A percentile compares a stretch with the other conserved stretches of the same genome.
Conservation (phyloP, 2,329 filamentous ascomycete genomes). For the Monosporascus sp. region DNA sequence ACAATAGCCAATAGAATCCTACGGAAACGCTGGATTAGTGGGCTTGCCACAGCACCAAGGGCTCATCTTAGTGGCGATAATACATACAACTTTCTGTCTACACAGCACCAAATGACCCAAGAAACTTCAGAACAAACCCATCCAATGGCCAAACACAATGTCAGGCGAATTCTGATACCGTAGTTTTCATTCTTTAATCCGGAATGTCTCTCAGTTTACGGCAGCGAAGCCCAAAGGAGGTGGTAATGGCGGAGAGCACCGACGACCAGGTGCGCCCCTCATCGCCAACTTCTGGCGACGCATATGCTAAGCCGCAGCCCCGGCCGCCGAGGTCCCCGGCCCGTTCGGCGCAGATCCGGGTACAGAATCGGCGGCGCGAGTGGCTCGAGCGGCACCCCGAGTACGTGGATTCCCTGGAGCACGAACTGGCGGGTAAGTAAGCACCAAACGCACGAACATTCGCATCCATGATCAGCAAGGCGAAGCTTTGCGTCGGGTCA, state of each 20-base stretch:
- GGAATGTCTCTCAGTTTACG: too few relatives aligned
- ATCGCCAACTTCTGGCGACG: background rate
- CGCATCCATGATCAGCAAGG: background rate
- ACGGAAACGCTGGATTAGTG: background rate
- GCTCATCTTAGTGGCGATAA: too few relatives aligned
- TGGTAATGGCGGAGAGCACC: background rate
- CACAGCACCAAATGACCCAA: too few relatives aligned
- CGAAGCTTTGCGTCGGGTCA: background rate
- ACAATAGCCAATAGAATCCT: background rate
- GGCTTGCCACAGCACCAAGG: too few relatives aligned
- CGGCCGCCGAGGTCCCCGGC: conserved; percentile 38
- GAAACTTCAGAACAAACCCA: too few relatives aligned
- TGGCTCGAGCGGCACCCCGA: conserved; percentile 68
- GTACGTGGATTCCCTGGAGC: conserved; percentile 59
- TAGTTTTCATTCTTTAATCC: too few relatives aligned
- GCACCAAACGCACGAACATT: background rate
- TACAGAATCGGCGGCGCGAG: conserved; percentile 72
- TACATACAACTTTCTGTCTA: too few relatives aligned
- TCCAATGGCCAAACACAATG: too few relatives aligned
- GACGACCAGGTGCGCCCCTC: background rate
- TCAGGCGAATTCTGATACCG: too few relatives aligned
- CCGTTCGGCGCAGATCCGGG: conserved; percentile 42
- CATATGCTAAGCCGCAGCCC: conserved; percentile 36
- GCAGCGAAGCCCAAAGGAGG: too few relatives aligned
- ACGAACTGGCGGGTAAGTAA: conserved; percentile 47